Evolutionary conservation across 148 eudicot genomes (phyloP), one percentile per base, ranked within the genome.

Genomic region (Rhododendron ferrugineum): DNA sequence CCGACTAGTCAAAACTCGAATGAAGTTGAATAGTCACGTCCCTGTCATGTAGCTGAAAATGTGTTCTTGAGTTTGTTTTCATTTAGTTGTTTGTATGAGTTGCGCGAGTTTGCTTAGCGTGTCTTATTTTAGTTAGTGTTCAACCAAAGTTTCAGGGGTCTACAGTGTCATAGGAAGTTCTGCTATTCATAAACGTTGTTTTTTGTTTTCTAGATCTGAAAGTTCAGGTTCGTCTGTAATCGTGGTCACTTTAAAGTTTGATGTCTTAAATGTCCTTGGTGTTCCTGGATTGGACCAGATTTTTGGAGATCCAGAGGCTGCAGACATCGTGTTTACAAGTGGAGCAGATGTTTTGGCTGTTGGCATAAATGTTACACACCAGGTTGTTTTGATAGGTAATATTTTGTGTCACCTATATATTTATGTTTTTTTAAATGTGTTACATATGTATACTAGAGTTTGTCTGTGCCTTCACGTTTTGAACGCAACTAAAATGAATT

Each of bases 261-360:
- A 66, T 26, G 32, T 28, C 30, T 68, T 68, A 30, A 11, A 81
- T 75, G 9, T 52, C 32, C 83, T 90, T 86, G 50, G 80, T 15
- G 58, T 58, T 84, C 75, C 46, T 42, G 22, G 54, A 79, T 42
- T 88, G 82, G 79, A 84, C 80, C 90, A 97, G 99, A 92, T 97
- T 81, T 94, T 91, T 86, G 98, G 99, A 83, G 99, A 97, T 88
- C 99, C 99, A 85, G 98, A 97, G 56, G 97, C 99, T 72, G 98
- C 96, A 58, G 99, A 97, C 89, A 88, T 95, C 70, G 99, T 97
- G 56, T 95, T 94, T 90, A 95, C 98, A 7, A 88, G 98, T 40
- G 98, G 99, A 84, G 98, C 98, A 86, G 92, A 97, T 90, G 75
- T 97, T 85, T 85, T 95, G 82, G 98, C 95, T 81, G 93, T 95